A percentile compares a stretch with the other conserved stretches of the same genome.
phyloP scores from a whole-genome alignment of 305 asterid genomes.

The Ilex paraguariensis region DNA sequence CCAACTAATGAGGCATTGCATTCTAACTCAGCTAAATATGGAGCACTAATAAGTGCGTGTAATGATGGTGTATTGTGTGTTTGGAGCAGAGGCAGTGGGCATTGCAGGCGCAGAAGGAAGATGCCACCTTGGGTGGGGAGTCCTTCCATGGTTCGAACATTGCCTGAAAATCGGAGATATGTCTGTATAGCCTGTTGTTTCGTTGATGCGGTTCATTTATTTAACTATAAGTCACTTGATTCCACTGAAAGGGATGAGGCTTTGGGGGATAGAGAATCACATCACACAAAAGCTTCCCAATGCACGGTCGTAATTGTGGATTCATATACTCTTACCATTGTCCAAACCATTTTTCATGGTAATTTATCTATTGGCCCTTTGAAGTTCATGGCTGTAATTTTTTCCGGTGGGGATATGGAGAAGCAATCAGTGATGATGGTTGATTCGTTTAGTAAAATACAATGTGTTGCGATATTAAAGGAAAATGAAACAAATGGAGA shows the following conservation, averaged over 20 bases:
- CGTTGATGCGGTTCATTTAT: slow-evolving; percentile 25
- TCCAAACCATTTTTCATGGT: slow-evolving; percentile 87
- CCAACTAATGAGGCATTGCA: slow-evolving; percentile 28
- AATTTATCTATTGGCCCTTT: slow-evolving; percentile 67
- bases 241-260: slow-evolving; percentile 25
- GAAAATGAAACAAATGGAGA: slow-evolving; percentile 43
- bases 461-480: slow-evolving; percentile 53
- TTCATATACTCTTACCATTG: slow-evolving; percentile 66
- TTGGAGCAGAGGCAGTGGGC: slow-evolving; percentile 92
- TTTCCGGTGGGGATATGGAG: slow-evolving; percentile 47
- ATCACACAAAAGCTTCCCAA: slow-evolving; percentile 37
- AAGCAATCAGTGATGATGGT: slow-evolving; percentile 63
- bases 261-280: slow-evolving; percentile 38
- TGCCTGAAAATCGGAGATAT: slow-evolving; percentile 71
- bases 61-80: slow-evolving; percentile 85
- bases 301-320: slow-evolving; percentile 71
- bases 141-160: slow-evolving; percentile 59
- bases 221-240: slow-evolving; percentile 34
- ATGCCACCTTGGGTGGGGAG: slow-evolving; percentile 97
- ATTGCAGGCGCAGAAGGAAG: slow-evolving; percentile 86
- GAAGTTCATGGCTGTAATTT: slow-evolving; percentile 62
- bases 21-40: slow-evolving; percentile 39
- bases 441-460: slow-evolving; percentile 73
- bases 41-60: slow-evolving; percentile 79
- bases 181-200: slow-evolving; percentile 70